Base-by-base conservation (phyloP, 805 yeast genomes). In the Barnettozyma californica region DNA sequence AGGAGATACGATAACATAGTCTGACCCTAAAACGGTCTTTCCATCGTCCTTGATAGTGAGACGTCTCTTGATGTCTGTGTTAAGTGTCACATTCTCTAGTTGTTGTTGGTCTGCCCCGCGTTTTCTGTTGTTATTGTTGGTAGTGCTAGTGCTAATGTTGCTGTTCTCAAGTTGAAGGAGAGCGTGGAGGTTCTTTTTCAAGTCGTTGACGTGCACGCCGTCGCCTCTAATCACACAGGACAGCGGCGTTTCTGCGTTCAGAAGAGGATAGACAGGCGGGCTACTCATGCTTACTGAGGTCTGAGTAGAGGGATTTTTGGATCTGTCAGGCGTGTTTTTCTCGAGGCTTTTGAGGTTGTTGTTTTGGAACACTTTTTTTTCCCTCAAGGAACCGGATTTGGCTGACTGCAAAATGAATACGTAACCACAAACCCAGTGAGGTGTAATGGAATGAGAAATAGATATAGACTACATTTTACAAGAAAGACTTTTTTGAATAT, bases 211-310 rank as follows among this genome's bases (percentile, higher is more conserved):
- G 27, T 40, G 42, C 27, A 44, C 39, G 42, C 56, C 63, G 14
- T 46, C 45, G 4, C 42, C 53, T 27, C 29, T 53, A 20, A 59
- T 34, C 14, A 45, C 45, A 50, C 60, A 60, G 18, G 60, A 43
- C 11, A 39, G 44, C 9, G 64, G 63, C n/a, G 48, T 49, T 14
- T 55, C 58, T 1, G 54, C 42, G 10, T 45, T 40, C 19, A 44
- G 9, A 2, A 61, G 52, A 9, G 64, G 64, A 41, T 44, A 53
- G 11, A 21, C 25, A 9, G 64, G 62, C 9, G 64, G 63, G 23
- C 48, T 52, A 34, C 35, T 41, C 50, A 47, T 52, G 21, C 37
- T 14, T n/a, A 14, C 11, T 6, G 16, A 16, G 33, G 14, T 29
- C 16, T 29, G 33, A 5, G 25, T 23, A 16, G 4, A 29, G 33